Evolutionary conservation across 768 basidiomycete genomes (phyloP).

Genomic region (Pleurotus giganteus): DNA sequence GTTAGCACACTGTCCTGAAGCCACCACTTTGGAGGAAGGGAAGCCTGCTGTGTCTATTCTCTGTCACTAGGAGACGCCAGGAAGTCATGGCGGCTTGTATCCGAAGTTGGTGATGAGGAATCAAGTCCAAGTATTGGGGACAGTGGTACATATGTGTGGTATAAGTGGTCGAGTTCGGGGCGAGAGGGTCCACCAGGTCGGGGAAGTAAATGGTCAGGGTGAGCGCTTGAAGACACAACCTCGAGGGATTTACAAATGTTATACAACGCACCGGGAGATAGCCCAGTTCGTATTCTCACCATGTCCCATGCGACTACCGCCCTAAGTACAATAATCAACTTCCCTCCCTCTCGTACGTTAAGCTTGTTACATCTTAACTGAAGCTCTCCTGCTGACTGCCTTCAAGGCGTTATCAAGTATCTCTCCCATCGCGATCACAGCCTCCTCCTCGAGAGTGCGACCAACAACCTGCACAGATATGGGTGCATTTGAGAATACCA

Average conservation of each 20-base stretch:
- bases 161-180: too few species aligned
- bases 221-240: too few species aligned
- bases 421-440: conserved; percentile 64
- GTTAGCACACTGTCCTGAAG: conserved; percentile 43
- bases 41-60: conserved; percentile 47
- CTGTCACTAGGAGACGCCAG: conserved; percentile 54
- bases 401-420: conserved; percentile 56
- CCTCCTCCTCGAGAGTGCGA: conserved; percentile 69
- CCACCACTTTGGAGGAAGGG: conserved; percentile 67
- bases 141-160: too few species aligned
- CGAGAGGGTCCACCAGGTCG: too few species aligned
- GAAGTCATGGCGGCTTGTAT: not conserved
- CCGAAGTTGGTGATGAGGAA: not conserved
- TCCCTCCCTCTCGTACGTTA: too few species aligned
- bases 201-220: too few species aligned
- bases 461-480: conserved; percentile 68
- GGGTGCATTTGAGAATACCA: conserved; percentile 51
- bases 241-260: too few species aligned
- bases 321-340: too few species aligned
- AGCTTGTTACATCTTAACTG: not conserved
- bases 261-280: too few species aligned
- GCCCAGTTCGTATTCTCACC: too few species aligned
- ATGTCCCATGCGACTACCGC: too few species aligned
- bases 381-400: conserved; percentile 13
- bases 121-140: too few species aligned